Evolutionary conservation across 257 asterid genomes (phyloP), one percentile per base, ranked within the genome.

Genomic region (Leonotis leonurus): DNA sequence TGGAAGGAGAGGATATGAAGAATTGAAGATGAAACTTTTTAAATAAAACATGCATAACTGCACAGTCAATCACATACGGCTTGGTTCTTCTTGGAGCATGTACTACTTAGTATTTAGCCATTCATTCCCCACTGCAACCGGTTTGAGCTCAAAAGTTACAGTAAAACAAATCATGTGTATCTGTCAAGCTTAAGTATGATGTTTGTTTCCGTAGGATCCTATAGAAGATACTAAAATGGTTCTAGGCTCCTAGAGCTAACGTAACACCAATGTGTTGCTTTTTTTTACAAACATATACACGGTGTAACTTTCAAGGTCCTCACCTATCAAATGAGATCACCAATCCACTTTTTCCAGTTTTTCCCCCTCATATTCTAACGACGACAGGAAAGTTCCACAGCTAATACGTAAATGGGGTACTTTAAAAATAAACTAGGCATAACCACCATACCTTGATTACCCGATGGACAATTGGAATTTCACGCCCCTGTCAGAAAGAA

Each of bases 391-490:
- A 56, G 61, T 53, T 55, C 17, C 10, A 36, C 39, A 52, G 54
- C 57, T 65, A 64, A 57, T 18, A 45, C 12, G 35, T 33, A 37
- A 14, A 33, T 35, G 43, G 26, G 9, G 10, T 17, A 30, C 10
- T 35, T 43, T 22, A 73, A 26, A 17, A 33, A 20, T 56, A 13
- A 39, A n/a, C 40, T 21, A 16, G 30, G n/a, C 20, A 33, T 9
- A 43, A 46, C 60, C 17, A 46, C 45, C 58, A 46, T 63, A 85
- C 99, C 97, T 89, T 89, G 73, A 93, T 93, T 54, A 89, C 99
- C 75, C 99, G 83, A 73, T 93, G 99, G 58, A 93, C 99, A 21
- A 93, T 93, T 37, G 99, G 99, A 87, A 93, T 93, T 80, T 93
- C 97, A 40, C 99, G 96, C 11, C 96, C 97, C 99, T 93, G 83